Conservation (phyloP, 1,139 yeast species). For the Pichia sp. region DNA sequence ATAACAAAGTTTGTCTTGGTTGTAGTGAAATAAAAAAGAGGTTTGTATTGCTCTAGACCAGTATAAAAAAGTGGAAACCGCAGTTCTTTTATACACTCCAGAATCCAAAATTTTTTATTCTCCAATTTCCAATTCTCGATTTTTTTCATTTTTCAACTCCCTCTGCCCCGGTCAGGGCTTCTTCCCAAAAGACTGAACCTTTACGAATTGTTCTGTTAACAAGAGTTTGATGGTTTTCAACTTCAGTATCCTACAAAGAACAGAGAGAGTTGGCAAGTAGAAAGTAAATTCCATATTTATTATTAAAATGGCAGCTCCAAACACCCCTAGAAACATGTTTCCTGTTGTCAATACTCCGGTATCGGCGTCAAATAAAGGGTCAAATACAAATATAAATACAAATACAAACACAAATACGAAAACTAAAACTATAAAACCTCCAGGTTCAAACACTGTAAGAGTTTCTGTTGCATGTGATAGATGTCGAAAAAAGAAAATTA, state of each 20-base stretch:
- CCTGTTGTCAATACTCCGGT: neutral
- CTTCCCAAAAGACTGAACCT: neutral
- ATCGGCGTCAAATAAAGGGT: neutral
- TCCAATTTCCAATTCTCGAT: neutral
- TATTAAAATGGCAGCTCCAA: neutral
- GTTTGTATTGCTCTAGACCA: too few species aligned
- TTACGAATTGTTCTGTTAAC: neutral
- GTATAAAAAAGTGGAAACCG: neutral
- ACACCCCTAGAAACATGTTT: neutral
- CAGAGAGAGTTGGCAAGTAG: too few species aligned
- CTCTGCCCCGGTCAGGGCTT: neutral
- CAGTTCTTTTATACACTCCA: neutral
- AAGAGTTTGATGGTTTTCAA: neutral
- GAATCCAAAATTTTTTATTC: neutral
- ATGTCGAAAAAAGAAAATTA: conserved; percentile 73
- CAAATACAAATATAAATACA: neutral
- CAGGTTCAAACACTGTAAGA: conserved; percentile 50
- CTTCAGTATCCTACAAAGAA: too few species aligned
- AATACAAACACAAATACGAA: conserved; percentile 7
- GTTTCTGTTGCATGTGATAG: conserved; percentile 86
- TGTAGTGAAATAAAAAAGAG: neutral
- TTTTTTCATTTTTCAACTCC: neutral
- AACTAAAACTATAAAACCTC: conserved; percentile 53
- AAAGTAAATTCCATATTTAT: neutral
- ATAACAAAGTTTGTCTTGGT: neutral